phyloP scores from a whole-genome alignment of 2,329 filamentous ascomycete genomes.

The Coniochaeta hoffmannii region DNA sequence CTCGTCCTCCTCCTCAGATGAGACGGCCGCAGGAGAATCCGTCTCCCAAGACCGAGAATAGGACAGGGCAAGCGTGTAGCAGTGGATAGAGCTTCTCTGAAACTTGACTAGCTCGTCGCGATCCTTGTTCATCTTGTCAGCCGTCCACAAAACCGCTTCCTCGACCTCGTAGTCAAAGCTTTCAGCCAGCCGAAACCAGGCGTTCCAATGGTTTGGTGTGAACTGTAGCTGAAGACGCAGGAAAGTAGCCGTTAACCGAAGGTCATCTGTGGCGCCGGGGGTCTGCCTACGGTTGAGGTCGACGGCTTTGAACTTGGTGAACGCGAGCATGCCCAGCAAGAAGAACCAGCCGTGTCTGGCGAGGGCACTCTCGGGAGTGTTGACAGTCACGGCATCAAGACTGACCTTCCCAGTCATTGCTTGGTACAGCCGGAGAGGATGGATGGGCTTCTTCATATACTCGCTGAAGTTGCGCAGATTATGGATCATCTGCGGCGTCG shows the following conservation, averaged over 20 bases:
- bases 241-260: conserved; percentile 74
- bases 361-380: conserved; percentile 60
- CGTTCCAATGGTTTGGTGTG: conserved; percentile 76
- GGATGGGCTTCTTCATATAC: conserved; percentile 76
- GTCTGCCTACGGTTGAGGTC: conserved; percentile 68
- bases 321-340: conserved; percentile 76
- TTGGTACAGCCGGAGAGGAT: conserved; percentile 70
- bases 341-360: conserved; percentile 89
- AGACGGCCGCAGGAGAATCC: conserved; percentile 16
- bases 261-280: conserved; percentile 72
- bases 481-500: conserved; percentile 72
- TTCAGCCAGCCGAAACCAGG: conserved; percentile 83
- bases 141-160: conserved; percentile 79
- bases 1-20: conserved; percentile 39
- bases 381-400: conserved; percentile 64
- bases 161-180: conserved; percentile 84
- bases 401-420: conserved; percentile 73
- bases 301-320: conserved; percentile 72
- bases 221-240: conserved; percentile 78
- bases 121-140: conserved; percentile 85
- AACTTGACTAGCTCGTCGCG: conserved; percentile 65
- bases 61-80: conserved; percentile 57
- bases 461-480: conserved; percentile 60
- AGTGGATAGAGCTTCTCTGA: conserved; percentile 77
- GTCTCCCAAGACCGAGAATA: conserved; percentile 45